These are phyloP conservation scores for Eucalyptus virginea DNA, from an alignment of 345 rosid species.

Conservation along the genomic window DNA sequence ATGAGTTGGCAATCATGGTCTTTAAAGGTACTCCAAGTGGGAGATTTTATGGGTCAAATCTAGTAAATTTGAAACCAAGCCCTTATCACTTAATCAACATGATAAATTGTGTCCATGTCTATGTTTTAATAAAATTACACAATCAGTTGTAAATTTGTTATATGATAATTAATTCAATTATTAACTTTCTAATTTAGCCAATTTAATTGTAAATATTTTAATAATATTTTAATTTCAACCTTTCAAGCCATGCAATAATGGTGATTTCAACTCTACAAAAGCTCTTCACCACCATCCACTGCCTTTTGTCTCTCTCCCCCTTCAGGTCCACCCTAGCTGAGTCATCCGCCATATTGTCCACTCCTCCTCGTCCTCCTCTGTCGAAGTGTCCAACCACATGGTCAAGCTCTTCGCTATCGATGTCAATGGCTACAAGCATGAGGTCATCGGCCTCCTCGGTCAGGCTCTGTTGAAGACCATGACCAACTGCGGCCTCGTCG, in stretches of 20 bases:
- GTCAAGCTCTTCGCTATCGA: too few species aligned
- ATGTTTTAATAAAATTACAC: neutral
- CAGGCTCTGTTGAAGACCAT: too few species aligned
- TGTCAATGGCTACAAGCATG: too few species aligned
- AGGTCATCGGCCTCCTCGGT: too few species aligned
- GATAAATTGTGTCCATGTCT: neutral
- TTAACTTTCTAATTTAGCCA: neutral
- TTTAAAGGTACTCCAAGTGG: neutral
- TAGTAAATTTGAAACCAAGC: neutral
- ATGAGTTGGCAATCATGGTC: neutral
- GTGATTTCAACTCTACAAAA: constrained; percentile 33
- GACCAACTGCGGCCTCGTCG: too few species aligned
- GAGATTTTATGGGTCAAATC: neutral
- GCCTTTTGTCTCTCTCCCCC: constrained; percentile 21
- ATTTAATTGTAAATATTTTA: neutral
- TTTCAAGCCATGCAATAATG: neutral
- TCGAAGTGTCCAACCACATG: too few species aligned
- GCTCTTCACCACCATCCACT: constrained; percentile 55
- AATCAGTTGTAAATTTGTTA: neutral
- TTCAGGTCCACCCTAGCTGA: neutral
- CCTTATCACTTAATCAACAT: neutral
- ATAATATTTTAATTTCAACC: neutral
- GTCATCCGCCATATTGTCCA: too few species aligned
- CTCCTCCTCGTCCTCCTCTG: too few species aligned
- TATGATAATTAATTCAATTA: neutral